Conservation (phyloP, 257 asterid genomes). For the Penstemon davidsonii region DNA sequence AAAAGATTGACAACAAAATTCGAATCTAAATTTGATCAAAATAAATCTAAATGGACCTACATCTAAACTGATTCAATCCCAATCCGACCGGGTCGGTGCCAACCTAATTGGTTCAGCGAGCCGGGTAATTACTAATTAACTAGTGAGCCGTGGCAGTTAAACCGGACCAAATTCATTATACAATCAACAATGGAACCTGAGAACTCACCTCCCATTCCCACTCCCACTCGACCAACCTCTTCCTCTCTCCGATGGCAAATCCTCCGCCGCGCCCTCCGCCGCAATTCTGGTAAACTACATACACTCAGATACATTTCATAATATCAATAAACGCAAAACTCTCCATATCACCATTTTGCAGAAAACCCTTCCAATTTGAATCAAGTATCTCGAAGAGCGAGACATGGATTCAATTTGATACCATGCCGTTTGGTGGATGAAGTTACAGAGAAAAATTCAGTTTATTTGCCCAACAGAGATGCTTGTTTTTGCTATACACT, state of each 20-base stretch:
- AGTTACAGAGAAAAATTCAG: conserved; percentile 37
- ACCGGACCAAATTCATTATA: too few relatives aligned
- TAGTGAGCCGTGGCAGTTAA: too few relatives aligned
- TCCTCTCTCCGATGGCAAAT: conserved; percentile 78
- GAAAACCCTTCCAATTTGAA: conserved; percentile 49
- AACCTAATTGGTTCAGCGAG: too few relatives aligned
- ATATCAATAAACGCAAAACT: neutral
- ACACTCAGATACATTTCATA: neutral
- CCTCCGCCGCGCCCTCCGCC: conserved; percentile 71
- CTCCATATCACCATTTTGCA: conserved; percentile 25
- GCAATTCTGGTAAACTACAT: conserved; percentile 37
- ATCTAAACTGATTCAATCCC: too few relatives aligned
- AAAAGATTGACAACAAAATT: too few relatives aligned
- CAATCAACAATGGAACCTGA: conserved; percentile 25
- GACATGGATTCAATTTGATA: conserved; percentile 69
- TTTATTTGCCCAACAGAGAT: conserved; percentile 40
- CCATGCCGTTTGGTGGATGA: conserved; percentile 45
- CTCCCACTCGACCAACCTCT: conserved; percentile 27
- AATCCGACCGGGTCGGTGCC: too few relatives aligned
- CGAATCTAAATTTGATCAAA: too few relatives aligned
- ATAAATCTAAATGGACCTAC: too few relatives aligned
- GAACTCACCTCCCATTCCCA: conserved; percentile 27
- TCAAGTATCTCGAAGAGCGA: conserved; percentile 61
- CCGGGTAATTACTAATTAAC: too few relatives aligned
- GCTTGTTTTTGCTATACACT: conserved; percentile 56